Conservation (phyloP, 2,329 filamentous ascomycete genomes). For the Cladosporium oxysporum region DNA sequence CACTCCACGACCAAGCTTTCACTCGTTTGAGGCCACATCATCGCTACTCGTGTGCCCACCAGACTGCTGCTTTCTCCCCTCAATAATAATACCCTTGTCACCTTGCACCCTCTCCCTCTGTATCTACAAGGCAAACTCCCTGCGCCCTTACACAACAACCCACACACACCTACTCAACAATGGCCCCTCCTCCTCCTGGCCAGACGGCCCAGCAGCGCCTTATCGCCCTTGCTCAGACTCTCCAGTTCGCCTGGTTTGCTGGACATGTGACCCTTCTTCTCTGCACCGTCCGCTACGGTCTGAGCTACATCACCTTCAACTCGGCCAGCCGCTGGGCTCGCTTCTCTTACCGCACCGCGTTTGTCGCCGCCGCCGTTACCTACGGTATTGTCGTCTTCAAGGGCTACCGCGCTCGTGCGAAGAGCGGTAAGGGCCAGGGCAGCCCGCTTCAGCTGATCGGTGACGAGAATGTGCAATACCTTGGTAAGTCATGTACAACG, state of each 20-base stretch:
- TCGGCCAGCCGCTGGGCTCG: slow-evolving; percentile 74
- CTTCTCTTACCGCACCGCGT: slow-evolving; percentile 86
- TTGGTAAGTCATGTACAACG: slow-evolving; percentile 63
- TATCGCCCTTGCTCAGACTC: slow-evolving; percentile 69
- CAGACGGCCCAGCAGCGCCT: slow-evolving; percentile 29
- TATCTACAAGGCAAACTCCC: not conserved
- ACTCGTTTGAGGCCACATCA: slow-evolving; percentile 5
- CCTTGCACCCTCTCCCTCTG: not conserved
- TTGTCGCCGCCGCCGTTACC: slow-evolving; percentile 83
- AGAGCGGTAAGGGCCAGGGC: slow-evolving; percentile 64
- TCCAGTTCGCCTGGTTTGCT: slow-evolving; percentile 74
- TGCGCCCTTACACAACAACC: not conserved
- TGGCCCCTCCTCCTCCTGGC: slow-evolving; percentile 22
- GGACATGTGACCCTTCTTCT: slow-evolving; percentile 87
- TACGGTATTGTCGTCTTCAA: slow-evolving; percentile 99
- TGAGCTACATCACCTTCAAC: slow-evolving; percentile 90
- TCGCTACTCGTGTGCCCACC: not conserved
- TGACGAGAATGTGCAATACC: slow-evolving; percentile 98
- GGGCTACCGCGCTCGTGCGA: slow-evolving; percentile 82
- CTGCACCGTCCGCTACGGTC: slow-evolving; percentile 75
- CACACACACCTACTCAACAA: not conserved
- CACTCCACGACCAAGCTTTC: slow-evolving; percentile 3
- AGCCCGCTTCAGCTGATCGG: slow-evolving; percentile 67
- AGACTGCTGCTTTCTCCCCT: not conserved
- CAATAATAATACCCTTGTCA: slow-evolving; percentile 8